A percentile compares a stretch with the other conserved stretches of the same genome.
phyloP scores from a whole-genome alignment of 75 land plant species.

The Cryptomeria japonica region DNA sequence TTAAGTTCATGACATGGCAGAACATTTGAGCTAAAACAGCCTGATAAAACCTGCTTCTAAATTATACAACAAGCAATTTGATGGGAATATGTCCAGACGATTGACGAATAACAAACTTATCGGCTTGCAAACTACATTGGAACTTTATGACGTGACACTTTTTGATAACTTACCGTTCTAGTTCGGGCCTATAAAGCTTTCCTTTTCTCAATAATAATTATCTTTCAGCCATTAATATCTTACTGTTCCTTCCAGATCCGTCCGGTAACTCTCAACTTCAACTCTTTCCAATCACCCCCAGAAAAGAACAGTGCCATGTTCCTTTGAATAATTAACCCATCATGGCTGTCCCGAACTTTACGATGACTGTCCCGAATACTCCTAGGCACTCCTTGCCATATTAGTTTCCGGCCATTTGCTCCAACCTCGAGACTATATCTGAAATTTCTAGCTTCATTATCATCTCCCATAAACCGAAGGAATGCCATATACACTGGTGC shows the following conservation, averaged over 20 bases:
- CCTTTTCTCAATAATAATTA: background rate
- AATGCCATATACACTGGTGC: slow-evolving; percentile 84
- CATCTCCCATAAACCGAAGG: slow-evolving; percentile 69
- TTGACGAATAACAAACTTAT: background rate
- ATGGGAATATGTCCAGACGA: background rate
- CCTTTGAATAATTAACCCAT: slow-evolving; percentile 61
- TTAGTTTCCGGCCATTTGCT: slow-evolving; percentile 49
- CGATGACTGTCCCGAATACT: slow-evolving; percentile 64
- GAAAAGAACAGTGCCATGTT: slow-evolving; percentile 69
- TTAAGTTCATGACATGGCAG: background rate
- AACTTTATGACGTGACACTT: background rate
- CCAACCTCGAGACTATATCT: slow-evolving; percentile 63
- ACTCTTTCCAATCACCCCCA: slow-evolving; percentile 59
- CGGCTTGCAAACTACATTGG: background rate
- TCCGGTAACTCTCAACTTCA: slow-evolving; percentile 58
- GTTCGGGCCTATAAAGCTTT: background rate
- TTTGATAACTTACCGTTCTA: background rate
- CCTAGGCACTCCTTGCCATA: slow-evolving; percentile 63
- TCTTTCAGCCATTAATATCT: background rate
- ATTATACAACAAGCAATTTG: background rate
- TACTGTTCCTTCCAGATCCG: slow-evolving; percentile 63
- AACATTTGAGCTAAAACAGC: background rate
- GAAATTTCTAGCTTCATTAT: slow-evolving; percentile 45
- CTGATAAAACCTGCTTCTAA: background rate
- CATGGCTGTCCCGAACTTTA: slow-evolving; percentile 62